Percentiles rank a stretch among this genome's conserved stretches.
Evolutionary conservation across 2,329 filamentous ascomycete genomes (phyloP).

Genomic region (Dothistroma septosporum): DNA sequence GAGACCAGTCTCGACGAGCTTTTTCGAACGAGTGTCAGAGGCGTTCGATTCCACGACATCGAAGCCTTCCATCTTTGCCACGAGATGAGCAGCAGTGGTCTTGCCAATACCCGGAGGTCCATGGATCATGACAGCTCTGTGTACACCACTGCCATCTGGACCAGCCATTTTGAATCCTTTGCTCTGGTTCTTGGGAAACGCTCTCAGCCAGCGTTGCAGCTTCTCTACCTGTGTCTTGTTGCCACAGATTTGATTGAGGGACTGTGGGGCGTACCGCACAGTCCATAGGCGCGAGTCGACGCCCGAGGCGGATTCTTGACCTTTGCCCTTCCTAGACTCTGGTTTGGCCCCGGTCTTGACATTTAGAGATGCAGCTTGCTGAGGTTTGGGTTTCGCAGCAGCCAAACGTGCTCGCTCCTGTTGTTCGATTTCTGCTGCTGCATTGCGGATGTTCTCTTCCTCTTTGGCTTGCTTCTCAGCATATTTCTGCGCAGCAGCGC

Average conservation of each 20-base stretch:
- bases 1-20: conserved; percentile 83
- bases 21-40: conserved; percentile 93
- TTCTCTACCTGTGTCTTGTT: conserved; percentile 90
- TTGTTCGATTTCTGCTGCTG: conserved; percentile 79
- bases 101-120: conserved; percentile 96
- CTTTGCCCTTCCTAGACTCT: conserved; percentile 34
- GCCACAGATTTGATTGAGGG: conserved; percentile 83
- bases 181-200: conserved; percentile 74
- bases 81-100: conserved; percentile 91
- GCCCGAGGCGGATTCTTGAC: conserved; percentile 36
- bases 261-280: conserved; percentile 86
- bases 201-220: conserved; percentile 79
- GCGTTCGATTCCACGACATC: conserved; percentile 94
- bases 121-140: conserved; percentile 89
- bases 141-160: conserved; percentile 75
- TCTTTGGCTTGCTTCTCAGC: conserved; percentile 82
- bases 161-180: conserved; percentile 78
- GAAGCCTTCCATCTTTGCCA: conserved; percentile 87
- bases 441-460: conserved; percentile 72
- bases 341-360: conserved; percentile 39
- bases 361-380: conserved; percentile 33
- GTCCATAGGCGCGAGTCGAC: conserved; percentile 75
- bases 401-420: conserved; percentile 56
- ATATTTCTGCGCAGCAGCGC: conserved; percentile 80
- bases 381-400: conserved; percentile 41